phyloP scores from a whole-genome alignment of 2,329 filamentous ascomycete species.

The Rachicladosporium sp. region DNA sequence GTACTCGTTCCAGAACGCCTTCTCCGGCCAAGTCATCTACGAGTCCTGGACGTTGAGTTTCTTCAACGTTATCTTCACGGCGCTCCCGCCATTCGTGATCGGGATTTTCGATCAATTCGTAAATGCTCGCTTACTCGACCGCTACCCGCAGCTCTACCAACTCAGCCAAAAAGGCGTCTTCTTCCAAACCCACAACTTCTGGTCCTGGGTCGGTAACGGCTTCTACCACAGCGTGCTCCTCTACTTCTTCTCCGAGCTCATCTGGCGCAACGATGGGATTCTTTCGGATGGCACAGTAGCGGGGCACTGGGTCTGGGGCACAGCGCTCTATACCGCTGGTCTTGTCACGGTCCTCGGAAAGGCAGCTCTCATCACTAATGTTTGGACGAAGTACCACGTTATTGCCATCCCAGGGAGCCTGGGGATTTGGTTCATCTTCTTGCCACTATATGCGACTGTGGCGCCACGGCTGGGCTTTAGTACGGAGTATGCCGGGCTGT shows the following conservation, averaged over 20 bases:
- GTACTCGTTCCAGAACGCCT: slow-evolving; percentile 97
- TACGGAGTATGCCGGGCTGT: slow-evolving; percentile 70
- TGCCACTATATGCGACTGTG: slow-evolving; percentile 75
- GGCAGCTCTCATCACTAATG: slow-evolving; percentile 85
- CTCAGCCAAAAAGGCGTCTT: slow-evolving; percentile 87
- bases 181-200: slow-evolving; percentile 87
- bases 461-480: slow-evolving; percentile 75
- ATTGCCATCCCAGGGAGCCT: slow-evolving; percentile 91
- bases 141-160: slow-evolving; percentile 91
- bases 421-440: slow-evolving; percentile 79
- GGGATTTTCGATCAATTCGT: slow-evolving; percentile 98
- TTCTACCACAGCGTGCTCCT: slow-evolving; percentile 91
- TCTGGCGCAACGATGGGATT: slow-evolving; percentile 71
- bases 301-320: slow-evolving; percentile 97
- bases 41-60: slow-evolving; percentile 99
- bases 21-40: slow-evolving; percentile 95
- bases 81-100: slow-evolving; percentile 82
- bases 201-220: slow-evolving; percentile 83
- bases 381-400: slow-evolving; percentile 98
- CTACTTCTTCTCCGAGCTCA: slow-evolving; percentile 71
- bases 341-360: slow-evolving; percentile 89
- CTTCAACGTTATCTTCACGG: slow-evolving; percentile 98
- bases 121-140: slow-evolving; percentile 80
- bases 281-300: slow-evolving; percentile 67
- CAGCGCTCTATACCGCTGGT: slow-evolving; percentile 86